Conservation (phyloP, 345 rosid species). For the Limnanthes douglasii region DNA sequence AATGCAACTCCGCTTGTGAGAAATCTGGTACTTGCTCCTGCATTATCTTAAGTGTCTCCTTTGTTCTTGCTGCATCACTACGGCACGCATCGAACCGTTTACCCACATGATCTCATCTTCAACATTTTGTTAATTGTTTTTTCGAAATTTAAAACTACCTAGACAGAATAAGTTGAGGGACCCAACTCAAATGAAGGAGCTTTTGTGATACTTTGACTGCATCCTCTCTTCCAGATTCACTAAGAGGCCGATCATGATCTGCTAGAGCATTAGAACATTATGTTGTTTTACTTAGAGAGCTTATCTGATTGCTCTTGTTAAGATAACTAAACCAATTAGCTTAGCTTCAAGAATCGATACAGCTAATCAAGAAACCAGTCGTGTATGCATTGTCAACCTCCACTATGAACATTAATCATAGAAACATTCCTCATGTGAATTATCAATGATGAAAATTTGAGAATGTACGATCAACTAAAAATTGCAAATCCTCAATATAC, state of each 20-base stretch:
- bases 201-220: slow-evolving; percentile 48
- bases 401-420: too few relatives aligned
- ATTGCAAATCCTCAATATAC: too few relatives aligned
- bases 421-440: too few relatives aligned
- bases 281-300: neutral
- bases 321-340: neutral
- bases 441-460: too few relatives aligned
- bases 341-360: too few relatives aligned
- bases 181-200: slow-evolving; percentile 73
- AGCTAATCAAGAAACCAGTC: neutral
- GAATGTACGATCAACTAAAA: too few relatives aligned
- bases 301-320: neutral
- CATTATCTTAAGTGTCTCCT: slow-evolving; percentile 74
- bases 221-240: slow-evolving; percentile 43
- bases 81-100: slow-evolving; percentile 4
- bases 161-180: slow-evolving; percentile 71
- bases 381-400: too few relatives aligned
- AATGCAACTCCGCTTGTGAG: slow-evolving; percentile 60
- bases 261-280: neutral
- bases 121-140: neutral
- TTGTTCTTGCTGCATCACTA: slow-evolving; percentile 76
- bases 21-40: slow-evolving; percentile 63
- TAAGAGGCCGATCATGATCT: slow-evolving; percentile 94
- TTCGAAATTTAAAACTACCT: slow-evolving; percentile 36
- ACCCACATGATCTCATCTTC: neutral